phyloP scores from a whole-genome alignment of 2,329 filamentous ascomycete species.

The Aspergillus sp. region DNA sequence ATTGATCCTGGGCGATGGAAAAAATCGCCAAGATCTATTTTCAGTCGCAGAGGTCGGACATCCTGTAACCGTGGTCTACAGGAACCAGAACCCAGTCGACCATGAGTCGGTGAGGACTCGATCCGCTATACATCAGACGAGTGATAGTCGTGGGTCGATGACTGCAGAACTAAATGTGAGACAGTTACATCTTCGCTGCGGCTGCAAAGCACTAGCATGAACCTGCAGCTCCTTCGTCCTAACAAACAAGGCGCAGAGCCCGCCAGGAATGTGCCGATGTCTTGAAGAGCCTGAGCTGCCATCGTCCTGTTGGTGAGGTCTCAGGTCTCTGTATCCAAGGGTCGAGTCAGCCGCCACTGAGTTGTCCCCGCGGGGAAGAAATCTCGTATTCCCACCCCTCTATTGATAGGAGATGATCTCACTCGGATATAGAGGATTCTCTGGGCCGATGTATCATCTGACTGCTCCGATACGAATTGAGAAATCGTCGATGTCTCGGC shows the following conservation, averaged over 20 bases:
- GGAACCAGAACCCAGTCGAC: background rate
- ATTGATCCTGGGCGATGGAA: background rate
- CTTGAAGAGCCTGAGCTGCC: background rate
- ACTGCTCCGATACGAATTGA: background rate
- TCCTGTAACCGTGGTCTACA: background rate
- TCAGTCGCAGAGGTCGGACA: background rate
- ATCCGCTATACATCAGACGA: background rate
- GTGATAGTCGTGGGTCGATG: background rate
- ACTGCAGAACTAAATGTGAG: background rate
- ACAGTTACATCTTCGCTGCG: background rate
- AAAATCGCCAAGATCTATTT: background rate
- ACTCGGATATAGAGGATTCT: background rate
- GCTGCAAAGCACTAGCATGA: background rate
- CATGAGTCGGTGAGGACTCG: too few relatives aligned
- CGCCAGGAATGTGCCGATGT: background rate
- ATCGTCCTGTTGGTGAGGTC: background rate
- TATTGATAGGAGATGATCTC: conserved; percentile 8
- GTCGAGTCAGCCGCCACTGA: background rate
- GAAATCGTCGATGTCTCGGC: conserved; percentile 5
- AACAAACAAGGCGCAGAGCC: background rate
- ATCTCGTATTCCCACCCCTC: conserved; percentile 2
- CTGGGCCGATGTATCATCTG: background rate
- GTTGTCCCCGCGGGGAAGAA: background rate
- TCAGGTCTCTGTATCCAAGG: background rate
- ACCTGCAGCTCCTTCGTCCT: background rate